These are phyloP conservation scores for Salix koriyanagi DNA, from an alignment of 345 rosid species.

Conservation along the genomic window DNA sequence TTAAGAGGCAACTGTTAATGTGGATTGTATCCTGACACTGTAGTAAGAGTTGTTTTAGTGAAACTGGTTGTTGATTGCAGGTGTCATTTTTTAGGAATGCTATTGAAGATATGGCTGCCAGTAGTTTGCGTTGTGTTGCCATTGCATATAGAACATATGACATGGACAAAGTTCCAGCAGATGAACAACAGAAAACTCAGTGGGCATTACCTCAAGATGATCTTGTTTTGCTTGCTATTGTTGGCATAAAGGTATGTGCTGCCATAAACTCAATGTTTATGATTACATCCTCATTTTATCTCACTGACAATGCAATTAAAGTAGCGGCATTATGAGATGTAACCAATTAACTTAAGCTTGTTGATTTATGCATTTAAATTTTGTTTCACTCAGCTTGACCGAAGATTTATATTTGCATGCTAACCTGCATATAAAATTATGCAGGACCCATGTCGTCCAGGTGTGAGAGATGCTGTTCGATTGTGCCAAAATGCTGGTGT, in stretches of 20 bases:
- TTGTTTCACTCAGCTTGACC: background rate
- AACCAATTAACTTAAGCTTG: background rate
- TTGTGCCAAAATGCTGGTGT: conserved; percentile 34
- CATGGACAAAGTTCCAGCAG: conserved; percentile 51
- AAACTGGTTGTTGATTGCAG: conserved; percentile 34
- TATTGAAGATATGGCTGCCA: conserved; percentile 86
- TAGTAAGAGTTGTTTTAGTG: background rate
- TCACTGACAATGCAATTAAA: background rate
- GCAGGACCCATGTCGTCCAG: conserved; percentile 35
- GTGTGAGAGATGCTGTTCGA: conserved; percentile 27
- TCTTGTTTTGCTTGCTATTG: conserved; percentile 79
- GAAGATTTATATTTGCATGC: background rate
- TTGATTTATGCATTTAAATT: background rate
- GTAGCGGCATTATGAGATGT: background rate
- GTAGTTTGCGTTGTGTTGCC: conserved; percentile 91
- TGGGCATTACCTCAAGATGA: conserved; percentile 92
- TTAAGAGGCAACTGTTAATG: background rate
- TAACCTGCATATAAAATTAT: background rate
- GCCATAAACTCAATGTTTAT: background rate
- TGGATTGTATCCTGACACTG: background rate
- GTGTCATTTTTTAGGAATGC: conserved; percentile 51
- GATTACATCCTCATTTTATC: background rate
- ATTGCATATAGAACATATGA: conserved; percentile 77
- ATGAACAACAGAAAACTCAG: conserved; percentile 40
- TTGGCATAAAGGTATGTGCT: conserved; percentile 80